phyloP scores from a whole-genome alignment of 192 early-diverging fungal species.

The Backusella tarrabulga region DNA sequence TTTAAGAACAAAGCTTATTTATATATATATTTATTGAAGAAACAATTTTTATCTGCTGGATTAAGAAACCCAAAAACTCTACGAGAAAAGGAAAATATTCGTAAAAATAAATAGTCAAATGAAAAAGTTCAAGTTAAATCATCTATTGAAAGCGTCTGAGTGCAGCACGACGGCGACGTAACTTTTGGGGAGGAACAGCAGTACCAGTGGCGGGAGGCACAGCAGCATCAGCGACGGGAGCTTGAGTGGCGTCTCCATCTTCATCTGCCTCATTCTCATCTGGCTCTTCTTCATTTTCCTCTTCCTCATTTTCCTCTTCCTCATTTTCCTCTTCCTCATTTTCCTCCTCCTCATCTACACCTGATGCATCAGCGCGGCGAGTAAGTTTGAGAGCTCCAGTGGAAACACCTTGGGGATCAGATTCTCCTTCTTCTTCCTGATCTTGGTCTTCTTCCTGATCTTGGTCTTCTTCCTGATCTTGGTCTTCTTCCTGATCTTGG shows the following conservation, averaged over 20 bases:
- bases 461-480: neutral
- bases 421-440: neutral
- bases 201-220: neutral
- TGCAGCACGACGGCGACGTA: neutral
- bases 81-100: neutral
- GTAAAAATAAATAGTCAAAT: neutral
- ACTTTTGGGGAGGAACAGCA: neutral
- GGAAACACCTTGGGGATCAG: neutral
- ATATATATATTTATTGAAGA: neutral
- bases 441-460: neutral
- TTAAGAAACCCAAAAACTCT: constrained; percentile 1
- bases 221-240: neutral
- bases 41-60: neutral
- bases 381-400: neutral
- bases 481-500: neutral
- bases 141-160: neutral
- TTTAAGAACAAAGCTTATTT: constrained; percentile 1
- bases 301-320: neutral
- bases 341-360: too few species aligned
- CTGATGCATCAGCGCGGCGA: neutral
- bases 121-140: neutral
- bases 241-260: too few species aligned
- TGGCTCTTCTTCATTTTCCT: neutral
- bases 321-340: neutral
- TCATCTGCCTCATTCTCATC: neutral